Percentiles rank a stretch among this genome's conserved stretches.
Evolutionary conservation across 2,329 filamentous ascomycete species (phyloP).

Genomic region (Aspergillus fumigatiaffinis): DNA sequence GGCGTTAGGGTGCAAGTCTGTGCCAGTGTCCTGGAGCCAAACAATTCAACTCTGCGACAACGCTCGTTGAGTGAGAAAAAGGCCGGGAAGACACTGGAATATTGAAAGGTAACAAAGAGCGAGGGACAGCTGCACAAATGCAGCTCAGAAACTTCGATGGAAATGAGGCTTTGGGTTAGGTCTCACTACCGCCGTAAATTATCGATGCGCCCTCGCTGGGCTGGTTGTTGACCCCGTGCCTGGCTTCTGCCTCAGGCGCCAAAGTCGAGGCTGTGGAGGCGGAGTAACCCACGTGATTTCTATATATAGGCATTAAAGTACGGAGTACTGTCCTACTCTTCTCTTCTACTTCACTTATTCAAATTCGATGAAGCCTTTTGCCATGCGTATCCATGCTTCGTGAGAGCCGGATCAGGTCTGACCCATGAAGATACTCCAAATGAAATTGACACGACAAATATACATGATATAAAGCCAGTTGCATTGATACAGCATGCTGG

Average conservation of each 20-base stretch:
- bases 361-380: neutral
- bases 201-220: neutral
- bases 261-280: neutral
- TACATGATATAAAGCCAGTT: neutral
- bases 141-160: neutral
- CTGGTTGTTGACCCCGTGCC: neutral
- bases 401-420: neutral
- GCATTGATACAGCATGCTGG: neutral
- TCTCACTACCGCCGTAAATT: neutral
- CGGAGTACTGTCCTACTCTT: neutral
- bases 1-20: neutral
- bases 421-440: neutral
- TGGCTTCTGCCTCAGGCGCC: constrained; percentile 5
- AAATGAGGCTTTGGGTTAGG: neutral
- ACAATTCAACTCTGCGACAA: neutral
- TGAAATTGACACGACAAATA: neutral
- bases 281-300: constrained; percentile 3
- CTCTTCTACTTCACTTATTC: neutral
- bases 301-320: neutral
- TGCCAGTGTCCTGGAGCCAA: neutral
- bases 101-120: neutral
- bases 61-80: neutral
- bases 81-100: neutral
- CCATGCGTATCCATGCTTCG: neutral
- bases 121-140: neutral